Conservation (phyloP, 768 basidiomycete species). For the Chalciporus pseudorubinellus region DNA sequence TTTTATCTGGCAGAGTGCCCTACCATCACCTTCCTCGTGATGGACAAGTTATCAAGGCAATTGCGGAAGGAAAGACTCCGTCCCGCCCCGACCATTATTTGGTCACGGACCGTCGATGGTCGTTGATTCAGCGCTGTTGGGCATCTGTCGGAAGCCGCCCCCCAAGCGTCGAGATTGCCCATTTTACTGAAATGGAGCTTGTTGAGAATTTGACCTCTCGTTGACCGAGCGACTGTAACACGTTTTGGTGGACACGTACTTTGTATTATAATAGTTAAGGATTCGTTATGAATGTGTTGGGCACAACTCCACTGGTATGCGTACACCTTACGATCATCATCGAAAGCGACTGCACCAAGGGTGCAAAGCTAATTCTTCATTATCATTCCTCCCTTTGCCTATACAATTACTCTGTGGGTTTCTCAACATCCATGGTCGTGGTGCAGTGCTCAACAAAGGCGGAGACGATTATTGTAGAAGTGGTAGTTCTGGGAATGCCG, state of each 20-base stretch:
- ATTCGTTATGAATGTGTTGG: no score
- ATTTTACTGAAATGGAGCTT: neutral
- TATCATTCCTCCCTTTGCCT: neutral
- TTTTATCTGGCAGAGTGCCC: conserved; percentile 5
- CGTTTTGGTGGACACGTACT: no score
- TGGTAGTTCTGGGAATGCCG: conserved; percentile 30
- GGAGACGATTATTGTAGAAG: conserved; percentile 24
- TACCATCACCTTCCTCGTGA: conserved; percentile 1
- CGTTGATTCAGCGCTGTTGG: conserved; percentile 10
- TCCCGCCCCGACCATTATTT: neutral
- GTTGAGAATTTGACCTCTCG: no score
- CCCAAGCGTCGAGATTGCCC: conserved; percentile 1
- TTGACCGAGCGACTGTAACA: no score
- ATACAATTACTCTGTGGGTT: conserved; percentile 20
- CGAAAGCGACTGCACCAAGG: no score
- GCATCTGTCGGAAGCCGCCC: neutral
- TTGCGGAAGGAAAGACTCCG: conserved; percentile 1
- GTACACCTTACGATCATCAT: no score
- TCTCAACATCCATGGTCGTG: no score
- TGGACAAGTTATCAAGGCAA: neutral
- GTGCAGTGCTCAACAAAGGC: conserved; percentile 5
- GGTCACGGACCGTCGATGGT: neutral
- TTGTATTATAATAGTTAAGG: no score
- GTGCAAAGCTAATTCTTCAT: no score
- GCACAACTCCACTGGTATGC: no score